Conservation (phyloP, 805 yeast genomes). For the Wickerhamiella kazuoi region DNA sequence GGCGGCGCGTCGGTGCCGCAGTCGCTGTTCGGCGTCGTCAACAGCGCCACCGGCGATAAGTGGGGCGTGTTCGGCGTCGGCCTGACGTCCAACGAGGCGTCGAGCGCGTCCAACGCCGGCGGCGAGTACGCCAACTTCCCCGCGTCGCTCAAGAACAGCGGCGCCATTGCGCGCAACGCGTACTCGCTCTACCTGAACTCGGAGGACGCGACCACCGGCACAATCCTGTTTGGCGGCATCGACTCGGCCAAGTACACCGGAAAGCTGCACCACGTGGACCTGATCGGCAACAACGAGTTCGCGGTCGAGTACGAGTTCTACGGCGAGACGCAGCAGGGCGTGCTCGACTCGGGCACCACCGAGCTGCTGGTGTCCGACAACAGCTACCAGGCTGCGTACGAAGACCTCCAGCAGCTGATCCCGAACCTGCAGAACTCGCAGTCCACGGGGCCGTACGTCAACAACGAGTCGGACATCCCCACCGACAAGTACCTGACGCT, state of each 20-base stretch:
- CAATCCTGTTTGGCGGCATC: conserved; percentile 32
- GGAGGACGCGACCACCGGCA: conserved; percentile 13
- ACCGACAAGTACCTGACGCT: background rate
- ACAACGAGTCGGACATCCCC: no score
- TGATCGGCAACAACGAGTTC: background rate
- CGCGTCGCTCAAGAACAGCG: conserved; percentile 15
- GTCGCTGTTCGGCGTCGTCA: conserved; percentile 25
- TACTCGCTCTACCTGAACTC: conserved; percentile 25
- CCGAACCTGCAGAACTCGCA: no score
- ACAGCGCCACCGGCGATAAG: conserved; percentile 35
- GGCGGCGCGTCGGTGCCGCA: background rate
- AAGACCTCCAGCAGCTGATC: no score
- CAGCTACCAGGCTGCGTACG: no score
- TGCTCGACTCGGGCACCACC: background rate
- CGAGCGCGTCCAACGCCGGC: no score
- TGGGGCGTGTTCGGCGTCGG: conserved; percentile 21
- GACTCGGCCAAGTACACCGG: conserved; percentile 32
- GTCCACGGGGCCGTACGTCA: no score
- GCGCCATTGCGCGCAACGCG: conserved; percentile 21
- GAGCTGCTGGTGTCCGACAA: no score
- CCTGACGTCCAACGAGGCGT: no score
- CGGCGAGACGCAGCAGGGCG: background rate
- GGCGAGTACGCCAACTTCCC: conserved; percentile 8
- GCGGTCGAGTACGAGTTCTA: background rate
- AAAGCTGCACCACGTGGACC: conserved; percentile 23